Base-by-base conservation (phyloP, 805 yeast genomes). In the Myxozyma kluyveri region DNA sequence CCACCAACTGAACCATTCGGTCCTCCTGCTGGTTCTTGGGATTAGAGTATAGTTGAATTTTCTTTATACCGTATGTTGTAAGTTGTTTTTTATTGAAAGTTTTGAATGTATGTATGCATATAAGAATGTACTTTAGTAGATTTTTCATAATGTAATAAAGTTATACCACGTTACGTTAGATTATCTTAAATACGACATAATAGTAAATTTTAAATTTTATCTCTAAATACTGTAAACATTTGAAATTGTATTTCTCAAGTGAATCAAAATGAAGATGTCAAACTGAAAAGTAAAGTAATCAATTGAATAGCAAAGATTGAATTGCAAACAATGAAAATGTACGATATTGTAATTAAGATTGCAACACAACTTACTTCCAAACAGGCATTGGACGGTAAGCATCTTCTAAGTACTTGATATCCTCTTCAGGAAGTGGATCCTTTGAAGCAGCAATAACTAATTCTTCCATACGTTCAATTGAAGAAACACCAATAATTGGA, bases 401-500 rank as follows among this genome's bases (percentile, higher is more conserved):
- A 45, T 66, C 71, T 45, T 67, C 70, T 17, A 67, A 49, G 40
- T 55, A 65, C 47, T 54, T 53, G 41, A 64, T 43, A 43, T 66
- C 70, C 38, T 62, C 68, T 18, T 50, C 67, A 3, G 73, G 64
- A 36, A 81, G 64, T 45, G 67, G 58, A 23, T 79, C 60, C 18
- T 65, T 61, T 17, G 74, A 45, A 1, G 82, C 79, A 3, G 51
- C 65, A 21, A 79, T 37, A 0, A 77, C 76, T 51, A n/a, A n/a
- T n/a, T n/a, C n/a, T n/a, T n/a, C n/a, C n/a, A n/a, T n/a, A n/a
- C 86, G 72, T 61, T 71, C 72, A 18, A 66, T 70, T 18, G 71
- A 70, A 61, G 69, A 73, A 48, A 81, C 55, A 1, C 86, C 86
- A 12, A 81, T 74, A 52, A 82, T 80, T 14, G 86, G 86, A 32